Base-by-base conservation (phyloP, 495 filamentous ascomycete species). In the Neurospora sp. region DNA sequence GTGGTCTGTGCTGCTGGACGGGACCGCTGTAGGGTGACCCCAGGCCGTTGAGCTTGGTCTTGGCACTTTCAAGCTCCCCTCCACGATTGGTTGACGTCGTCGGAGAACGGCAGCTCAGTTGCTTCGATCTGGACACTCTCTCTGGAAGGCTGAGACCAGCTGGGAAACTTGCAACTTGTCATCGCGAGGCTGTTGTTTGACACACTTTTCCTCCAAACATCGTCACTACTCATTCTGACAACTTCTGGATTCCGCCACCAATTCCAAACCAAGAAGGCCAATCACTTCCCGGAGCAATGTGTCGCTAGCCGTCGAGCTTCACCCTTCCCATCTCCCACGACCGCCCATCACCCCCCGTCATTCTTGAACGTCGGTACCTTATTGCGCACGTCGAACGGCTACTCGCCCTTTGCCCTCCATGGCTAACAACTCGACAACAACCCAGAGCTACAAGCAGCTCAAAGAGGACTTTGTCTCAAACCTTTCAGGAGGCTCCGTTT, bases 391-490 rank as follows among this genome's bases (percentile, higher is more conserved):
- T 31, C 70, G 23, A 31, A 42, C 39, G 23, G 39, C 23, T 40
- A 20, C 49, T 31, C 42, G 44, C 16, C 11, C 27, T n/a, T 39
- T 31, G 71, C 27, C 60, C 39, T 70, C 75, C 74, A 85, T 85
- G 84, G 76, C 78, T 39, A 74, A 74, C 74, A 76, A 78, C 73
- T 72, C 80, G 69, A 80, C 82, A 54, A 76, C 79, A 16, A 70
- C 79, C 10, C 81, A 76, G 16, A 90, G 85, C 82, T 95, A 97
- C 84, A 99, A 98, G 84, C 87, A 90, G 71, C 87, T 90, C 70
- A 99, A 98, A 81, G 94, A 97, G 86, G 93, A 93, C 72, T 97
- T 97, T 79, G 96, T 99, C 77, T 97, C 95, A 23, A 92, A 93
- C 79, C 90, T 97, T 40, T 89, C 91, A n/a, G 96, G 96, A 44